Evolutionary conservation across 2,329 filamentous ascomycete species (phyloP), one percentile per base, ranked within the genome.

Genomic region (Talaromyces sp.): DNA sequence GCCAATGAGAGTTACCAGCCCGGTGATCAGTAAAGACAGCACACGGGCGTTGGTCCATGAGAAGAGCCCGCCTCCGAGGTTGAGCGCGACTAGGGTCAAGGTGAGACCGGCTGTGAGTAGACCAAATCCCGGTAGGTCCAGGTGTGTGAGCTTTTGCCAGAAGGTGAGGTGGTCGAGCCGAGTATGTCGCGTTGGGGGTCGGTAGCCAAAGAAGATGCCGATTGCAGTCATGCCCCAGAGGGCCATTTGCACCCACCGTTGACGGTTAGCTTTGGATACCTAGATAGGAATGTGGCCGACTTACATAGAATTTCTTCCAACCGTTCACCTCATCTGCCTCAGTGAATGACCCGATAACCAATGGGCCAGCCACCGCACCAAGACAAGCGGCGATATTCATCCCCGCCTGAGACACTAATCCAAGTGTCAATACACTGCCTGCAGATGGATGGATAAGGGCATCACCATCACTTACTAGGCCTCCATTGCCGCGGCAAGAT

Each of bases 301-400:
- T 52, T 16, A 59, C 57, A 40, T 36, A 59, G n/a, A 59, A 59
- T 14, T 59, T 52, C 42, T 36, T 33, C 56, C 56, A 58, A 34
- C 56, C 56, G 51, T 33, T 58, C 14, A 28, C n/a, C 44, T 23
- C 44, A 42, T 53, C 33, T n/a, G 3, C 16, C 33, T 52, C 6
- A 18, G 57, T 59, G 10, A 59, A 36, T 16, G 30, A 31, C 4
- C 57, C 57, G 14, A 59, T 59, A 30, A 53, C 18, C 14, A 59
- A 33, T 33, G 57, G 57, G n/a, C 57, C 57, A 36, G 33, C 31
- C 1, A 59, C 14, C 12, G 57, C 57, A 30, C 57, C 57, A n/a
- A 59, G 30, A 59, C n/a, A 34, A 8, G 57, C 44, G 3, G 57
- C 57, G 14, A 59, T 59, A 42, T 59, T 59, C 57, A 59, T 59